Evolutionary conservation across 75 land plant genomes (phyloP).

Genomic region (Azolla pinnata): DNA sequence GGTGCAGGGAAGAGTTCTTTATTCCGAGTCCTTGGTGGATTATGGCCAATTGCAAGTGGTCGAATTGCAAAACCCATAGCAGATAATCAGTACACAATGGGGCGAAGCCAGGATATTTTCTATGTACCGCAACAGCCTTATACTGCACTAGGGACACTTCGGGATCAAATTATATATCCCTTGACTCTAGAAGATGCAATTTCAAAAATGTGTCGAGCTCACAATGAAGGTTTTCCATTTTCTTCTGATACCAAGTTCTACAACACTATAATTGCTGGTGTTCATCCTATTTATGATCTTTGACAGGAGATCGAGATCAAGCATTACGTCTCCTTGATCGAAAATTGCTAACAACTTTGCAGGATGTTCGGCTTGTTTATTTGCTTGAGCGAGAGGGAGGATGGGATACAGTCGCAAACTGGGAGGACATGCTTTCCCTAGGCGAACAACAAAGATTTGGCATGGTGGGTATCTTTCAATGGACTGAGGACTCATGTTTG

Average conservation of each 20-base stretch:
- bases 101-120: conserved; percentile 46
- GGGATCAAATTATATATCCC: conserved; percentile 98
- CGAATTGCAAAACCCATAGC: conserved; percentile 45
- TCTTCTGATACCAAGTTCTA: too few relatives aligned
- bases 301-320: conserved; percentile 29
- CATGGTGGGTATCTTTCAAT: conserved; percentile 46
- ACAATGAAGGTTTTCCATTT: conserved; percentile 25
- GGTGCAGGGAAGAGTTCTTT: conserved; percentile 96
- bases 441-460: conserved; percentile 98
- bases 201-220: conserved; percentile 28
- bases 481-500: background rate
- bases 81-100: conserved; percentile 21
- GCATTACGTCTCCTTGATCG: conserved; percentile 43
- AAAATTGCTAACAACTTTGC: conserved; percentile 49
- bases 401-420: conserved; percentile 72
- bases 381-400: conserved; percentile 77
- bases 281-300: too few relatives aligned
- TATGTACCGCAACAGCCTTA: conserved; percentile 94
- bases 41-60: conserved; percentile 90
- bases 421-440: conserved; percentile 94
- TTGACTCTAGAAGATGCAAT: conserved; percentile 75
- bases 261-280: too few relatives aligned
- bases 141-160: conserved; percentile 87
- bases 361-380: conserved; percentile 75
- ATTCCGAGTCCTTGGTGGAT: conserved; percentile 84